Base-by-base conservation (phyloP, 805 yeast genomes). In the Pichia kluyveri region DNA sequence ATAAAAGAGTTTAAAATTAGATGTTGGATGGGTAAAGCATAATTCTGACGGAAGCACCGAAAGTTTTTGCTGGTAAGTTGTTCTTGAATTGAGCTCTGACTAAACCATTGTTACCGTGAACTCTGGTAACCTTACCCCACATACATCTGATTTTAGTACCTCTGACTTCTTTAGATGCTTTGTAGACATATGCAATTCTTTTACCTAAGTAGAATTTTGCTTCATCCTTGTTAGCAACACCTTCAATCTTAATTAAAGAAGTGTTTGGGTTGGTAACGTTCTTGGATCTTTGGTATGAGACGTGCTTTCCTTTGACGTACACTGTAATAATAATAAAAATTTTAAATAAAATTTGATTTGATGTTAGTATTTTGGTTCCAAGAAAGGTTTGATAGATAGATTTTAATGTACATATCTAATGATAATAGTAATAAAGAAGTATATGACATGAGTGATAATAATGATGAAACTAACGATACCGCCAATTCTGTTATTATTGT, bases 301-400 rank as follows among this genome's bases (percentile, higher is more conserved):
- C 73, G 86, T 93, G 99, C 84, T 91, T 93, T 79, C 98, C 99
- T 84, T 91, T 93, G 78, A 93, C 98, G 96, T 93, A 93, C 80
- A 93, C 95, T 86, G 71, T 56, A 52, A 40, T 46, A 49, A 48
- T 30, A 43, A 47, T 10, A 37, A 39, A 43, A 39, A 43, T 28
- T 34, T 27, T 32, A 38, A 44, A 42, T 39, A 39, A 17, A 28
- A 8, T 3, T 12, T 19, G 32, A 15, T 15, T 15, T 38, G 38
- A 50, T 57, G 63, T 58, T 59, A 57, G 60, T 59, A 58, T 47
- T 40, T 17, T 40, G 43, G 2, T 34, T 34, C 37, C 2, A 3
- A 30, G 9, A 34, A 14, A 12, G 8, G 15, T 10, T 2, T 34
- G 17, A 34, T 6, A 34, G 15, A 34, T 34, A 15, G 8, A 12